Conservation (phyloP, 2,329 filamentous ascomycete genomes). For the Trichoderma koningii region DNA sequence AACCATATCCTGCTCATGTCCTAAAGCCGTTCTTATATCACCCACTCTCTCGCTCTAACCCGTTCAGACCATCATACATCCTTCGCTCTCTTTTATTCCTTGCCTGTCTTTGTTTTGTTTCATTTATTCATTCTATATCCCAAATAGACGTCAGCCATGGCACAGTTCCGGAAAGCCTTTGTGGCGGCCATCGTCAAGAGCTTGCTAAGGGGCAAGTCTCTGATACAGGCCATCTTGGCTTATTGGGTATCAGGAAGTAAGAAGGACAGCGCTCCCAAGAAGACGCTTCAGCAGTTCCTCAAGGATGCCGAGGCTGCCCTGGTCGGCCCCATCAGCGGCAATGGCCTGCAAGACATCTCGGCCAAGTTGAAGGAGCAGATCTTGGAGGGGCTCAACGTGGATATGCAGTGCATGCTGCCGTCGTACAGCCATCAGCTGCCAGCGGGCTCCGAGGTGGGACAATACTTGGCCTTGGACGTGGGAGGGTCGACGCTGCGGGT, state of each 20-base stretch:
- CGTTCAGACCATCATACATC: slow-evolving; percentile 10
- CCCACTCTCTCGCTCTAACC: slow-evolving; percentile 11
- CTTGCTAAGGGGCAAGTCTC: slow-evolving; percentile 60
- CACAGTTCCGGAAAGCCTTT: slow-evolving; percentile 56
- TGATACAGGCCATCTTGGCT: slow-evolving; percentile 59
- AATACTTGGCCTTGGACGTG: slow-evolving; percentile 66
- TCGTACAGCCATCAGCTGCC: slow-evolving; percentile 67
- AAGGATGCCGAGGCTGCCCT: slow-evolving; percentile 57
- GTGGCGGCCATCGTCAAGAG: slow-evolving; percentile 58
- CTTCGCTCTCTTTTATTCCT: neutral
- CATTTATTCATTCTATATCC: slow-evolving; percentile 46
- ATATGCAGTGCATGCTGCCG: slow-evolving; percentile 63
- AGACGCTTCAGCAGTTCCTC: slow-evolving; percentile 55
- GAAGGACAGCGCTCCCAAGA: slow-evolving; percentile 31
- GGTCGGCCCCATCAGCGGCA: slow-evolving; percentile 49
- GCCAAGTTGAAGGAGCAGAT: slow-evolving; percentile 57
- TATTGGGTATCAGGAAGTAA: slow-evolving; percentile 50
- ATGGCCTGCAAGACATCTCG: slow-evolving; percentile 51
- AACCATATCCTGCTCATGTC: slow-evolving; percentile 5
- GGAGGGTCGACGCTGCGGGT: slow-evolving; percentile 69
- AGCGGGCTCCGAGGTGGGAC: slow-evolving; percentile 59
- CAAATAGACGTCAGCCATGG: slow-evolving; percentile 59
- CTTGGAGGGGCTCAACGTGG: slow-evolving; percentile 52
- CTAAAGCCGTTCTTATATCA: slow-evolving; percentile 16
- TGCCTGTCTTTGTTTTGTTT: neutral